Percentiles rank a stretch among this genome's conserved stretches.
Evolutionary conservation across 176 grass and related monocot species (phyloP).

Genomic region (Sorghum bicolor): Sorghum_bicolor_NCBIv3 NC_012871.2:65803501-65804000

Average conservation of each 20-base stretch:
- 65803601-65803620: background rate
- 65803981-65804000: background rate
- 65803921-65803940: slow-evolving; percentile 12
- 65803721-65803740: background rate
- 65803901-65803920: slow-evolving; percentile 23
- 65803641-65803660: background rate
- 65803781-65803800: background rate
- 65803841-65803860: slow-evolving; percentile 5
- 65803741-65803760: slow-evolving; percentile 8
- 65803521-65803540: background rate
- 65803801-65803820: slow-evolving; percentile 8
- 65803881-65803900: slow-evolving; percentile 3
- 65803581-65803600: background rate
- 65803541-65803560: background rate
- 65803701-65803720: background rate
- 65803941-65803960: background rate
- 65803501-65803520: background rate
- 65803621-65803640: background rate
- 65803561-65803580: background rate
- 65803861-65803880: background rate
- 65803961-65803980: background rate
- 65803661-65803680: background rate
- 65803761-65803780: slow-evolving; percentile 4
- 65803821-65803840: slow-evolving; percentile 16
- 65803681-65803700: background rate